Base-by-base conservation (phyloP, 352 stramenopile species). In the Paralagenidium karlingii region DNA sequence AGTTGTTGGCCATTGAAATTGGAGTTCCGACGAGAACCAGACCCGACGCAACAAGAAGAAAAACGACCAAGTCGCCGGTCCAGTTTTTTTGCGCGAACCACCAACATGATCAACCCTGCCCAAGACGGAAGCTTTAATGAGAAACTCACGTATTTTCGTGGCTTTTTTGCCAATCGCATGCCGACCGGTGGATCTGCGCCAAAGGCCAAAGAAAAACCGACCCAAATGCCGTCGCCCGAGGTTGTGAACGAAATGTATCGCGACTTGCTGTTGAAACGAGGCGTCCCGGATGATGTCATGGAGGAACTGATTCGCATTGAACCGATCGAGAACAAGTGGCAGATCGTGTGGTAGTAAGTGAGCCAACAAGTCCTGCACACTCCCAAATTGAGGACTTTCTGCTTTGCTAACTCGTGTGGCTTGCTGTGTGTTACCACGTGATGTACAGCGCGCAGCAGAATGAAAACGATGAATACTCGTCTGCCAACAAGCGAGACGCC, bases 201-300 rank as follows among this genome's bases (percentile, higher is more conserved):
- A 1, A 87, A 84, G 36, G 46, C 60, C n/a, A 76, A 83, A 42
- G 68, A 82, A 25, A 84, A 83, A 34, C 61, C 68, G 0, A 53
- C 61, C 2, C 68, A 68, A 26, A 24, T 52, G 8, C 65, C 69
- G 7, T 74, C 67, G 37, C 53, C 55, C 24, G 76, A 82, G 11
- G 83, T 68, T 0, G 76, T 90, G n/a, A 76, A 90, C 33, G 70
- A 90, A 38, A 90, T 90, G 76, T 90, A 90, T 34, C 57, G 76
- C 0, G 73, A 90, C 3, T 29, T 90, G 36, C 64, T 90, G 25
- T 22, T 74, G 10, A 90, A 87, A 47, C 76, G 76, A 22, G 68
- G 69, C 27, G 76, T 90, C 13, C 76, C 76, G 0, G 76, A 90
- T 26, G 76, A 90, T 37, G 76, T 90, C 0, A 76, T 87, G 63